Percentiles rank a stretch among this genome's conserved stretches.
Conservation (phyloP, 2,329 filamentous ascomycete species). For the Elsinoe australis region DNA sequence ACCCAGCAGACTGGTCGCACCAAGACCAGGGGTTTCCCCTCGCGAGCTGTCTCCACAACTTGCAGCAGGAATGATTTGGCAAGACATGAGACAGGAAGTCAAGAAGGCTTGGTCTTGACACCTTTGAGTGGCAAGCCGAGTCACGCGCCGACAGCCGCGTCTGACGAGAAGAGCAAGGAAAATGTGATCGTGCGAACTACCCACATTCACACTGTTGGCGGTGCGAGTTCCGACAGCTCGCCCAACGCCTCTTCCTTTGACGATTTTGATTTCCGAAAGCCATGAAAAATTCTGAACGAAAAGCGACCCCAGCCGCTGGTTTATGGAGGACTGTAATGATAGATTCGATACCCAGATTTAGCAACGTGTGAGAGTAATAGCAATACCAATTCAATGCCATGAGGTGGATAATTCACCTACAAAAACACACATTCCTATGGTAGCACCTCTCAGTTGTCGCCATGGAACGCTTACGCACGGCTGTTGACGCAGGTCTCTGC, state of each 20-base stretch:
- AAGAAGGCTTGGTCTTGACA: slow-evolving; percentile 5
- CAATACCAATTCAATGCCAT: no score
- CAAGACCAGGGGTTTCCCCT: slow-evolving; percentile 1
- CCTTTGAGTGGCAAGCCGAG: slow-evolving; percentile 4
- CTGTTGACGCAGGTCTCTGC: no score
- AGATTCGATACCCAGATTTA: not conserved
- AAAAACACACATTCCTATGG: no score
- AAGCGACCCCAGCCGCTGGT: not conserved
- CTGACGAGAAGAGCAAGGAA: slow-evolving; percentile 8
- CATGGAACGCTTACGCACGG: no score
- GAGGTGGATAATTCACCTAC: no score
- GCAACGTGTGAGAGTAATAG: no score
- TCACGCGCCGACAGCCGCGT: not conserved
- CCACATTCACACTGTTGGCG: not conserved
- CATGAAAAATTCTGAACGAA: slow-evolving; percentile 3
- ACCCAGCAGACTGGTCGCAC: slow-evolving; percentile 5
- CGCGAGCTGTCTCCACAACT: slow-evolving; percentile 4
- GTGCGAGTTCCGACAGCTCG: slow-evolving; percentile 11
- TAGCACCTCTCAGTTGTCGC: no score
- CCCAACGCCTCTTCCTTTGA: slow-evolving; percentile 5
- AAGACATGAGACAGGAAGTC: slow-evolving; percentile 8
- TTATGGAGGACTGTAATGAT: not conserved
- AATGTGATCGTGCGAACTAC: slow-evolving; percentile 7
- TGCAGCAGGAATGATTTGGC: slow-evolving; percentile 5
- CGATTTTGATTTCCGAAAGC: slow-evolving; percentile 5